Base-by-base conservation (phyloP, 179 eudicot genomes). In the Gypsophila paniculata region DNA sequence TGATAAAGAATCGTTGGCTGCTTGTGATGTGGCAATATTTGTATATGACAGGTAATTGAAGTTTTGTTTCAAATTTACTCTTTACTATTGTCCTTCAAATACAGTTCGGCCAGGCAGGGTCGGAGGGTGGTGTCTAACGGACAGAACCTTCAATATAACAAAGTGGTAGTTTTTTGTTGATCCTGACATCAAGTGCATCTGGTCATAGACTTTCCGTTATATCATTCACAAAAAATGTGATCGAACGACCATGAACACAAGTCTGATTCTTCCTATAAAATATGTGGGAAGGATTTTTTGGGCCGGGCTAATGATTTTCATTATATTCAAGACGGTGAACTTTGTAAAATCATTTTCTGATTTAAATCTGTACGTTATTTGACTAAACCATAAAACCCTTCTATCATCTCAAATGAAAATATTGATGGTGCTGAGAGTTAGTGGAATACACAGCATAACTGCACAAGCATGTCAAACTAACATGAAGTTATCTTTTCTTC, bases 11-110 rank as follows among this genome's bases (percentile, higher is more conserved):
- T 85, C 91, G 54, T 80, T 91, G 71, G 97, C 96, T 70, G 84
- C 86, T 23, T 94, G 99, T 74, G 97, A 94, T 63, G 75, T 90
- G 58, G 97, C 99, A 53, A 78, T 94, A 58, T 94, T 94, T 84
- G 90, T 94, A 11, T 88, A 89, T 84, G 96, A 95, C 82, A 92
- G 97, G 97, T 90, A 75, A 55, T 71, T 18, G 12, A 54, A 10
- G n/a, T 51, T 42, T 51, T 26, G 8, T 49, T 68, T 60, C 25
- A 14, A 68, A 51, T 68, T 49, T 14, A 29, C 60, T 48, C 6
- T 8, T 42, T 17, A 44, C 42, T 22, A 14, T 39, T 39, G 14
- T 65, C 68, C 51, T 38, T 63, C 4, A 11, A 19, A 63, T 39
- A 34, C 49, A 6, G 19, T 23, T 11, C 62, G 10, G 32, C 12